Base-by-base conservation (phyloP, 108 stramenopile species). In the Pseudonitzschia multiseries region DNA sequence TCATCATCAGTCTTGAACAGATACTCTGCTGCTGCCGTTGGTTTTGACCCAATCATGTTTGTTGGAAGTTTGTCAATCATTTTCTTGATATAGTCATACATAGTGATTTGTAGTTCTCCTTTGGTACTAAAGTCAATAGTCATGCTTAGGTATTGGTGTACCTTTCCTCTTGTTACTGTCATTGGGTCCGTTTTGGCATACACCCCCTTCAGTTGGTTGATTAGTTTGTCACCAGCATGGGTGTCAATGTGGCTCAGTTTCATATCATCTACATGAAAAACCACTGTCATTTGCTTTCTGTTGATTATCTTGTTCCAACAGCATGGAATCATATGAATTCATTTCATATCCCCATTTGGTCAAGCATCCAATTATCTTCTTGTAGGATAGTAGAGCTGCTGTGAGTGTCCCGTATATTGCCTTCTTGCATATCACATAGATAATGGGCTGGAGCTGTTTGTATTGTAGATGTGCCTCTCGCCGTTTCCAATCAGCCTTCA, bases 401-500 rank as follows among this genome's bases (percentile, higher is more conserved):
- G 48, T 31, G 15, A 82, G 44, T 15, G 76, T 71, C 22, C 84
- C 71, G 68, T 79, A 75, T 32, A 79, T 68, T n/a, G 83, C 78
- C 0, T 57, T 10, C 54, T 56, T 56, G 26, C 54, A 56, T 56
- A 56, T 9, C 8, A 56, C 54, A 56, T 56, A 56, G 9, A 56
- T 56, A 18, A 56, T 26, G 26, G 21, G 26, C 26, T 18, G 21
- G 18, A 9, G 14, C 8, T 56, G 9, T 0, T 56, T 17, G 0
- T 56, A 15, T 1, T 17, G 21, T 17, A 56, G 54, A 56, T 56
- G 54, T 18, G 9, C 18, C 54, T 56, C 8, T 17, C 54, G 18
- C 1, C 26, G 21, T 26, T 21, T 17, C 21, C 8, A 17, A 56
- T 56, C 54, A 26, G 10, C 9, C 18, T 56, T 17, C 8, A 56